These are phyloP conservation scores for Zymoseptoria brevis DNA, from an alignment of 2,329 filamentous ascomycete species.

Conservation along the genomic window DNA sequence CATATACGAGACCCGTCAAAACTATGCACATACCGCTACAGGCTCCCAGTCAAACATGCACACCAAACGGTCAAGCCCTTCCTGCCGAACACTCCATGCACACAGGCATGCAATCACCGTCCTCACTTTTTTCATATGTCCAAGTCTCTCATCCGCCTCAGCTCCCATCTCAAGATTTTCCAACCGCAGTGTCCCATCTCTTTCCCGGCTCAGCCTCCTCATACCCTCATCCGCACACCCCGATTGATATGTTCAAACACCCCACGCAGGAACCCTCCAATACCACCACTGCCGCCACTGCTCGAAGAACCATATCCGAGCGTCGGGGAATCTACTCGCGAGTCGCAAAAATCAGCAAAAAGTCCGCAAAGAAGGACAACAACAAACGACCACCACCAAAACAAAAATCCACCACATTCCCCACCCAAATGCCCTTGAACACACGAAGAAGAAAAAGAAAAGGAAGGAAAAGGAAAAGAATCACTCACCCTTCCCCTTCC, in stretches of 20 bases:
- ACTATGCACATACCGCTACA: too few relatives aligned
- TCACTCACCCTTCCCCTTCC: conserved; percentile 32
- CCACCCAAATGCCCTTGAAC: too few relatives aligned
- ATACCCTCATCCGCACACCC: conserved; percentile 15
- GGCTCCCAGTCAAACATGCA: too few relatives aligned
- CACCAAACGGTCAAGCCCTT: too few relatives aligned
- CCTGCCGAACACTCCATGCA: too few relatives aligned
- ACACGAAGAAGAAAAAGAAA: too few relatives aligned
- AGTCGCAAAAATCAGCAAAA: background rate
- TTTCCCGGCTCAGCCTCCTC: background rate
- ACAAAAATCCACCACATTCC: background rate
- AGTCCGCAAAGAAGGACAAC: background rate
- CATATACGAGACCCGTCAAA: too few relatives aligned
- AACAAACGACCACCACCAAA: too few relatives aligned
- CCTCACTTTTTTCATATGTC: too few relatives aligned
- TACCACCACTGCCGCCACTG: background rate
- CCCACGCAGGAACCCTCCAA: conserved; percentile 10
- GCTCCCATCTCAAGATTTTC: background rate
- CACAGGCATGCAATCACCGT: too few relatives aligned
- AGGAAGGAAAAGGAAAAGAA: background rate
- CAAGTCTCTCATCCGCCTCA: too few relatives aligned
- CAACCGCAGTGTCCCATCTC: background rate
- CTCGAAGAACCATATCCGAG: conserved; percentile 3
- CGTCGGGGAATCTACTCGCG: background rate
- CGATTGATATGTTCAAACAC: conserved; percentile 16